Percentiles rank a stretch among this genome's conserved stretches.
Conservation (phyloP, 352 stramenopile genomes). For the Globisporangium spiculum region DNA sequence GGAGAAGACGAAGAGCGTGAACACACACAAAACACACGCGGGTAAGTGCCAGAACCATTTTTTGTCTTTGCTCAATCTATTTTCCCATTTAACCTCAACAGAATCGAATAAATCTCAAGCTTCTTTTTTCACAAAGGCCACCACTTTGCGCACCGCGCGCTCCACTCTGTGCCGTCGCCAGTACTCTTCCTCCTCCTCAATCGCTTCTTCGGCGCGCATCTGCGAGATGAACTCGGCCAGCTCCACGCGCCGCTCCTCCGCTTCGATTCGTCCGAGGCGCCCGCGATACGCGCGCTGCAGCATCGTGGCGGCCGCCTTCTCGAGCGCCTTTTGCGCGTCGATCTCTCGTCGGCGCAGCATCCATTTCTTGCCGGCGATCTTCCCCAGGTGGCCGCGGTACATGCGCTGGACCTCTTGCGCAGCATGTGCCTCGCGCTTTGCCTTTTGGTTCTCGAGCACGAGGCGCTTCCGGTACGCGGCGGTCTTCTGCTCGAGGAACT, state of each 20-base stretch:
- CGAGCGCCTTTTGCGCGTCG: conserved; percentile 75
- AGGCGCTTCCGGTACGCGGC: conserved; percentile 60
- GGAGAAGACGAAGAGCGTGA: neutral
- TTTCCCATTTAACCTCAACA: neutral
- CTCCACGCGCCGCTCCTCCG: conserved; percentile 83
- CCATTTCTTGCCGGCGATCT: conserved; percentile 80
- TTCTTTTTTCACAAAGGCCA: conserved; percentile 62
- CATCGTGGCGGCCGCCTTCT: conserved; percentile 70
- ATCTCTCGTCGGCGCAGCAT: conserved; percentile 82
- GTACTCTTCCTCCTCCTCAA: conserved; percentile 86
- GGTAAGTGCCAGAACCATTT: conserved; percentile 7
- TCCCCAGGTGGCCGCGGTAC: conserved; percentile 76
- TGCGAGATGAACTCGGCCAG: conserved; percentile 93
- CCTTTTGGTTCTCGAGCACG: conserved; percentile 58
- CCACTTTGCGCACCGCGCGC: conserved; percentile 44
- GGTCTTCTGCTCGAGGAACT: conserved; percentile 62
- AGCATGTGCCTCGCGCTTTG: conserved; percentile 50
- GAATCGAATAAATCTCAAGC: conserved; percentile 21
- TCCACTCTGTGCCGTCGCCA: conserved; percentile 58
- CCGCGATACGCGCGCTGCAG: conserved; percentile 88
- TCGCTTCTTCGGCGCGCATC: conserved; percentile 87
- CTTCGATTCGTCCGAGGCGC: conserved; percentile 75
- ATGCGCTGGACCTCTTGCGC: conserved; percentile 67
- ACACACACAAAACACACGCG: neutral
- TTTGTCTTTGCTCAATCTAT: neutral